These are phyloP conservation scores for Pachysandra terminalis DNA, from an alignment of 164 flowering plant species.

Conservation along the genomic window DNA sequence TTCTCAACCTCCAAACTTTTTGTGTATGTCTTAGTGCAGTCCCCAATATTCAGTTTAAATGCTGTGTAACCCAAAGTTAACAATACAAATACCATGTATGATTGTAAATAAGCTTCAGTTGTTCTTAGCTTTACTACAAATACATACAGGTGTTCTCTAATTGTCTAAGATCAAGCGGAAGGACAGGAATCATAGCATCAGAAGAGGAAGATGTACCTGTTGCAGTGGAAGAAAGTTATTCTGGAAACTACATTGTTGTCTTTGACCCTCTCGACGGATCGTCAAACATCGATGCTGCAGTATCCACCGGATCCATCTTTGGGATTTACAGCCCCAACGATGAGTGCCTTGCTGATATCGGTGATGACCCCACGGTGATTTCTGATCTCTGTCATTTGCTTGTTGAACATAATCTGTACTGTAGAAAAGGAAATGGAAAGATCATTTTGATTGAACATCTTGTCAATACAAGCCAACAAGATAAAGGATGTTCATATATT, in stretches of 20 bases:
- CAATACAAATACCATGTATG: too few relatives aligned
- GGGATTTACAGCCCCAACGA: conserved; percentile 66
- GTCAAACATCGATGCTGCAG: conserved; percentile 63
- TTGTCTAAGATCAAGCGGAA: conserved; percentile 59
- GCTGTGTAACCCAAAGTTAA: too few relatives aligned
- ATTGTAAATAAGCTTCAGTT: too few relatives aligned
- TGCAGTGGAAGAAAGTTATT: conserved; percentile 75
- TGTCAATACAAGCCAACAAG: too few relatives aligned
- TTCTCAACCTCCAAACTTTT: too few relatives aligned
- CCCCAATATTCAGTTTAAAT: too few relatives aligned
- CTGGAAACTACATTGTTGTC: conserved; percentile 70
- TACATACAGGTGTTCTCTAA: conserved; percentile 52
- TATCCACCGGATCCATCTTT: conserved; percentile 69
- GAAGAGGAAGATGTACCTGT: conserved; percentile 81
- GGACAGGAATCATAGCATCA: conserved; percentile 70
- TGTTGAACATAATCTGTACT: too few relatives aligned
- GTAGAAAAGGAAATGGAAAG: too few relatives aligned
- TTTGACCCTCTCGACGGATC: conserved; percentile 77
- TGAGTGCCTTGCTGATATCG: conserved; percentile 55
- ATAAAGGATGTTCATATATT: too few relatives aligned
- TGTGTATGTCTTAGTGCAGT: too few relatives aligned
- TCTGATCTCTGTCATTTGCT: background rate
- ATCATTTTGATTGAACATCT: too few relatives aligned
- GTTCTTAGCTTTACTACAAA: too few relatives aligned
- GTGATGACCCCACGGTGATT: conserved; percentile 55